Evolutionary conservation across 352 stramenopile species (phyloP), one percentile per base, ranked within the genome.

Genomic region (Phytopythium kandeliae): DNA sequence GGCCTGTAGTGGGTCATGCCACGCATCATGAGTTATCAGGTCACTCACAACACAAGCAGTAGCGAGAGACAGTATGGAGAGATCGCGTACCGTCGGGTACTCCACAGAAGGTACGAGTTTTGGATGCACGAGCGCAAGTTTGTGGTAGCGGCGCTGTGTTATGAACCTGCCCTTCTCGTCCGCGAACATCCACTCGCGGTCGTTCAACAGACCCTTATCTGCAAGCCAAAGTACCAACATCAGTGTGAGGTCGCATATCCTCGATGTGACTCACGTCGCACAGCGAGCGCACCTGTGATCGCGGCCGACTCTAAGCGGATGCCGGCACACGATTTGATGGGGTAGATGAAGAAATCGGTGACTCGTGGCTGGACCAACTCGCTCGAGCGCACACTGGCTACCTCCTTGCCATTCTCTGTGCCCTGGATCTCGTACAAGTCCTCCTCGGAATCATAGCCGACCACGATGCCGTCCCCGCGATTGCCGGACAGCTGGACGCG

Each of bases 301-400:
- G 70, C 38, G 0, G 60, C 71, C 26, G 62, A 49, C 2, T 73
- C 53, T 7, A 94, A 37, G 3, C 67, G 61, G n/a, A 89, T 75
- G 1, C 75, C 78, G 43, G 59, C 64, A 56, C 83, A 92, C n/a
- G 73, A 88, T 60, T 96, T 94, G 64, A 96, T 71, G 28, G 85
- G 85, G 59, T 94, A 96, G 37, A 96, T 55, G 53, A 63, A 77
- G 10, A 93, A 62, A 1, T 78, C 81, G 1, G 48, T 36, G 21
- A 91, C 69, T 10, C 41, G 44, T 0, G 71, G 58, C 45, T 62
- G 50, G 11, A 71, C 46, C 24, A 88, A 36, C 37, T 71, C 46
- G 0, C 54, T 37, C 15, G 55, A 30, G 11, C 26, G 12, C 2
- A 83, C 38, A 19, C 45, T 63, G 11, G 64, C 41, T 10, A 22